These are phyloP conservation scores for Mycena floridula DNA, from an alignment of 768 basidiomycete species.

Conservation along the genomic window DNA sequence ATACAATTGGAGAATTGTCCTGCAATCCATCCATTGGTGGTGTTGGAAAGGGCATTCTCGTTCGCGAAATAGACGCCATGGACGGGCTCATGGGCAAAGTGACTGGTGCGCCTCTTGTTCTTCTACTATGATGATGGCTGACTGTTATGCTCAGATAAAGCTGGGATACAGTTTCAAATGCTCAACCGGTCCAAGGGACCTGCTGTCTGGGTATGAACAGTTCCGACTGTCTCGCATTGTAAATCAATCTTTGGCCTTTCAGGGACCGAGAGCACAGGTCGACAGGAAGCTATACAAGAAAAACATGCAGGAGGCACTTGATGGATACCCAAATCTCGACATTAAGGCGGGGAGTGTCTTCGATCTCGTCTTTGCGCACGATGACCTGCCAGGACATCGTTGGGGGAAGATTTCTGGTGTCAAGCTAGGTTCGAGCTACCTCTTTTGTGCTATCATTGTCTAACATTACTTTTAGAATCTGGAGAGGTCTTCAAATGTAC, in stretches of 20 bases:
- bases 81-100: constrained; percentile 82
- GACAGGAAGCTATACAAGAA: constrained; percentile 79
- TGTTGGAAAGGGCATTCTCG: constrained; percentile 86
- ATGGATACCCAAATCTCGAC: constrained; percentile 62
- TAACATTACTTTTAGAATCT: constrained; percentile 38
- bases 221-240: neutral
- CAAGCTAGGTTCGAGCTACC: constrained; percentile 43
- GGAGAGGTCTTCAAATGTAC: constrained; percentile 73
- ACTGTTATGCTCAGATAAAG: constrained; percentile 50
- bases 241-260: neutral
- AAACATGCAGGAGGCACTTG: constrained; percentile 70
- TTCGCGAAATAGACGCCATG: constrained; percentile 87
- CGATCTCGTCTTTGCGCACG: constrained; percentile 64
- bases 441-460: neutral
- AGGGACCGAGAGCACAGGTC: constrained; percentile 89
- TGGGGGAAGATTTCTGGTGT: constrained; percentile 63
- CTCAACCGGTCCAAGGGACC: constrained; percentile 82
- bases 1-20: constrained; percentile 77
- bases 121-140: neutral
- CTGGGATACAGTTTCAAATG: constrained; percentile 85
- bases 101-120: constrained; percentile 48
- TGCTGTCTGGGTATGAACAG: constrained; percentile 71
- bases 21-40: constrained; percentile 93
- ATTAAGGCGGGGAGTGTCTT: constrained; percentile 71
- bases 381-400: constrained; percentile 23